Evolutionary conservation across 352 stramenopile genomes (phyloP), one percentile per base, ranked within the genome.

Genomic region (Phytopythium montanum): DNA sequence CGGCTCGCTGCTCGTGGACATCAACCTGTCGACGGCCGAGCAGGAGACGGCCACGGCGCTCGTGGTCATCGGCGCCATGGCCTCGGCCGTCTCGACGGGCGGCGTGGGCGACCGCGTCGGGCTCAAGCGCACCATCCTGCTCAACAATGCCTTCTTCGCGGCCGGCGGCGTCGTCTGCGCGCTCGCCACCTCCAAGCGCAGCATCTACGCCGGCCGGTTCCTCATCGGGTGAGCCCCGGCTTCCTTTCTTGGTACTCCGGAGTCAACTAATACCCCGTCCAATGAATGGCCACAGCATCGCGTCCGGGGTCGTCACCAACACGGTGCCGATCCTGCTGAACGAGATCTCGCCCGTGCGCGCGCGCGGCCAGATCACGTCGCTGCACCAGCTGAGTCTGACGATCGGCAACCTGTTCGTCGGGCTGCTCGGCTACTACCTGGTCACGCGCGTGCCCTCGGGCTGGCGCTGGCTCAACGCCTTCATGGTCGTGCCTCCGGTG

Each of bases 321-420:
- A 91, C 87, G 9, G 82, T 89, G 21, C 85, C 87, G 7, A 88
- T 96, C 33, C 65, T 96, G 41, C 62, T 96, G 31, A 89, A 84
- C 28, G 87, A 96, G 57, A 94, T 96, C 50, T 84, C 87, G 36
- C 81, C 87, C 0, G 63, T 66, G 19, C 56, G 65, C 12, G 79
- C 71, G 29, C 73, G 82, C 16, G 87, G 87, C 3, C 75, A 84
- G 54, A 92, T 97, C 61, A 95, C 87, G 19, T 90, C 86, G 50
- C 75, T 95, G 26, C 90, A 97, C 56, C 88, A 97, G 59, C 70
- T 97, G 21, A 75, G 82, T 62, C 61, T 97, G 31, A 97, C 90
- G 19, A 86, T 97, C 56, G 90, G 88, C 36, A 97, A 96, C 62
- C 70, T 97, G 12, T 59, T 68, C 25, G 88, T 85, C 1, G 81